Evolutionary conservation across 2,329 filamentous ascomycete genomes (phyloP), one percentile per base, ranked within the genome.

Genomic region (Hypoxylon rubiginosum): DNA sequence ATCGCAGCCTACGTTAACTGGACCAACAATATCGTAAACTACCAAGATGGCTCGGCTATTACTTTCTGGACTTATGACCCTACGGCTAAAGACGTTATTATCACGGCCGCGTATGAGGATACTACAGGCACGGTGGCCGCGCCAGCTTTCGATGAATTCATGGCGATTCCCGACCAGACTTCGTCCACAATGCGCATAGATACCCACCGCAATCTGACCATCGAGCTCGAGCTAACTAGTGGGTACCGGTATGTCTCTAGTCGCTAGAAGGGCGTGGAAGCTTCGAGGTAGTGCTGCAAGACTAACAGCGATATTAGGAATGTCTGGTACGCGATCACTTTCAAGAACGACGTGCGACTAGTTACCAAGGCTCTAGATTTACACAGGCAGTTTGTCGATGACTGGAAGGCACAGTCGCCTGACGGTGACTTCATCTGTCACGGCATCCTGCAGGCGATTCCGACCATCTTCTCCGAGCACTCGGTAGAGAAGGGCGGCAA

Each of bases 401-500:
- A 72, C 39, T 62, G 78, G 55, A 76, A 76, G 45, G 71, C 65
- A 9, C 64, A 69, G 45, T 71, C 73, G 0, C 72, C 72, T 0
- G 72, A 72, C 36, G 74, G 73, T 19, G 74, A 79, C 51, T 79
- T 78, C 69, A 57, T 73, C 15, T 77, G 75, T 15, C 73, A 79
- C 7, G 70, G 67, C 11, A 72, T 77, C 6, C 77, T 79, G 55
- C 79, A 81, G 67, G 74, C 80, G 26, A 74, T 83, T 26, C 78
- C 81, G 11, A 76, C 76, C n/a, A 68, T 79, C 2, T 77, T 79
- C 63, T 74, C 72, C 50, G 66, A 75, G 54, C 70, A 79, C 13
- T 79, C 78, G 28, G 63, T 64, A 4, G 74, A 74, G 34, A 77
- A 75, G 53, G 79, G 82, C 58, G 80, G 79, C 43, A 81, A 81